Percentiles rank a stretch among this genome's conserved stretches.
Evolutionary conservation across 371 early-diverging fungal genomes (phyloP).

Genomic region (Saksenaea vasiformis): DNA sequence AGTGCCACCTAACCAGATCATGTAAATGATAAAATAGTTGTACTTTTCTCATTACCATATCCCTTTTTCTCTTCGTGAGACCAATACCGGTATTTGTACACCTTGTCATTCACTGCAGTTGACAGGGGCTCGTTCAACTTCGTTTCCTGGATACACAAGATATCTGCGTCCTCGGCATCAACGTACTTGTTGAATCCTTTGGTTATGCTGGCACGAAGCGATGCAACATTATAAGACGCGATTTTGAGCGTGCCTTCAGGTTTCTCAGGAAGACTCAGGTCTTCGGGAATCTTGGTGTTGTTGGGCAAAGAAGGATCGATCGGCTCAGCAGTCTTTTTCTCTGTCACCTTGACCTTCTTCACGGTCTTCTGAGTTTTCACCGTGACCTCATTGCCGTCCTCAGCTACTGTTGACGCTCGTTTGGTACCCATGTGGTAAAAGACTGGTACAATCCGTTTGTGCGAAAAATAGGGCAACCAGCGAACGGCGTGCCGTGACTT

Average conservation of each 20-base stretch:
- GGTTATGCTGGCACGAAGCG: constrained; percentile 71
- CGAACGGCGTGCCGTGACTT: not conserved
- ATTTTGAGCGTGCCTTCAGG: constrained; percentile 66
- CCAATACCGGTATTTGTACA: constrained; percentile 77
- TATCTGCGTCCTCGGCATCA: constrained; percentile 81
- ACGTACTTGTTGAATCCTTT: constrained; percentile 82
- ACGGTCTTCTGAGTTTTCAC: not conserved
- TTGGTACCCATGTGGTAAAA: not conserved
- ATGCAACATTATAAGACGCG: constrained; percentile 82
- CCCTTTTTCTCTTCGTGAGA: constrained; percentile 76
- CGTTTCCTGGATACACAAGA: constrained; percentile 87
- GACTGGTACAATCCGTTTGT: not conserved
- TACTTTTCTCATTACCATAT: constrained; percentile 50
- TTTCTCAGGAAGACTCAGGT: constrained; percentile 47
- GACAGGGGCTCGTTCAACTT: constrained; percentile 66
- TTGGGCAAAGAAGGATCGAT: constrained; percentile 54
- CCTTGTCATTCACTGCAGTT: constrained; percentile 53
- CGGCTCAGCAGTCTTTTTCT: constrained; percentile 25
- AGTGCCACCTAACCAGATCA: constrained; percentile 58
- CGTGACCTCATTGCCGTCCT: not conserved
- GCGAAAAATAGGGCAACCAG: not conserved
- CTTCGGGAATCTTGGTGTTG: constrained; percentile 67
- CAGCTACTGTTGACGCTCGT: not conserved
- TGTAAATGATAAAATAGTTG: not conserved
- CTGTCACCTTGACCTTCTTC: constrained; percentile 13